Conservation (phyloP, 2,329 filamentous ascomycete genomes). For the Paecilomyces fulvus region DNA sequence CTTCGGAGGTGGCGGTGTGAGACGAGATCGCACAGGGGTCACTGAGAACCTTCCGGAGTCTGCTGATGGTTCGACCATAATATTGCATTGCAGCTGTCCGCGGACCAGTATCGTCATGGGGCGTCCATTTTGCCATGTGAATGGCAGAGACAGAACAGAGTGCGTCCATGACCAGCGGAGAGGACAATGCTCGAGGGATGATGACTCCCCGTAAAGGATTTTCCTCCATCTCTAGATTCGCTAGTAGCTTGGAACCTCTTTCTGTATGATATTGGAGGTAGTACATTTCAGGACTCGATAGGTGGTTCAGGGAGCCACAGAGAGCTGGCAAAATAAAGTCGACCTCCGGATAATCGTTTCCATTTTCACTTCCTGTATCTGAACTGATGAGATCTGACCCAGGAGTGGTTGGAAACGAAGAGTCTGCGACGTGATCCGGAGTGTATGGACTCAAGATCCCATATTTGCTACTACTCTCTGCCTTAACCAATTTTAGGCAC, state of each 20-base stretch:
- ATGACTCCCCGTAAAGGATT: slow-evolving; percentile 28
- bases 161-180: slow-evolving; percentile 27
- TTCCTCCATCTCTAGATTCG: slow-evolving; percentile 28
- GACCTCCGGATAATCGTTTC: not conserved
- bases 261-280: slow-evolving; percentile 32
- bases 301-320: not conserved
- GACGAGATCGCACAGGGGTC: slow-evolving; percentile 9
- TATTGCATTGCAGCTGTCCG: slow-evolving; percentile 24
- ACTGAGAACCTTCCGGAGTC: slow-evolving; percentile 19
- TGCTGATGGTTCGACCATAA: slow-evolving; percentile 25
- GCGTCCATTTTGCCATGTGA: slow-evolving; percentile 25
- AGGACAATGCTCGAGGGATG: slow-evolving; percentile 28
- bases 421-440: not conserved
- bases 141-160: slow-evolving; percentile 30
- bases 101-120: slow-evolving; percentile 10
- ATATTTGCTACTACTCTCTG: not conserved
- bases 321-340: not conserved
- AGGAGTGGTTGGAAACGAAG: not conserved
- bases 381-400: not conserved
- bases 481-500: not conserved
- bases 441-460: not conserved
- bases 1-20: slow-evolving; percentile 12
- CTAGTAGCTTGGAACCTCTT: slow-evolving; percentile 23
- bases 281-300: slow-evolving; percentile 22
- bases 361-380: not conserved